Conservation (phyloP, 2,329 filamentous ascomycete genomes). For the Fusarium sp. region DNA sequence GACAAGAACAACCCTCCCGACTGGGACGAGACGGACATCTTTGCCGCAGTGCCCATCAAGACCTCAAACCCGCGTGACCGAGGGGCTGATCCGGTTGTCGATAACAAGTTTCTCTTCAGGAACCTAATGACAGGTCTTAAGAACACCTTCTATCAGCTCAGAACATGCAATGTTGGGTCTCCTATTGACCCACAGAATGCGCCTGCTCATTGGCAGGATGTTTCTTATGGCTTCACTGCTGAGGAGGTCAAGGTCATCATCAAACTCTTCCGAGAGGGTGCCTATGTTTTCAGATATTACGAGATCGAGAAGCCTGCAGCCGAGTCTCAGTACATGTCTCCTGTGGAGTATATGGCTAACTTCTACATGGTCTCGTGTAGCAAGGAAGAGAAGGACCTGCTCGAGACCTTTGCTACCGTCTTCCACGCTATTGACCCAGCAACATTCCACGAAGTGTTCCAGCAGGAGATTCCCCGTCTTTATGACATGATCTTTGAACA, state of each 20-base stretch:
- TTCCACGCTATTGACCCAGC: slow-evolving; percentile 99
- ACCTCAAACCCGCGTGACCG: slow-evolving; percentile 91
- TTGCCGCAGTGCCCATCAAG: slow-evolving; percentile 95
- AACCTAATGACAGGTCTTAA: slow-evolving; percentile 96
- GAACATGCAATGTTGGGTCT: slow-evolving; percentile 83
- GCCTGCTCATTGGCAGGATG: slow-evolving; percentile 92
- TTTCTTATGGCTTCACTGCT: slow-evolving; percentile 95
- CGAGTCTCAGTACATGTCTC: slow-evolving; percentile 81
- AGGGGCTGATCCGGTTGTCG: slow-evolving; percentile 88
- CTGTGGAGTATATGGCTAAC: slow-evolving; percentile 92
- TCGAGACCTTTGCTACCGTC: slow-evolving; percentile 97
- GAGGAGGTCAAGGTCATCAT: slow-evolving; percentile 97
- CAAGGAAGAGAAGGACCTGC: slow-evolving; percentile 95
- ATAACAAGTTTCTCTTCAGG: slow-evolving; percentile 98
- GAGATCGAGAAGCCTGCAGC: slow-evolving; percentile 83
- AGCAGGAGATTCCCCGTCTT: slow-evolving; percentile 94
- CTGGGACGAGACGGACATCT: slow-evolving; percentile 99
- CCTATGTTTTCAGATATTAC: slow-evolving; percentile 97
- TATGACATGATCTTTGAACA: slow-evolving; percentile 99
- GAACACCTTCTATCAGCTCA: slow-evolving; percentile 94
- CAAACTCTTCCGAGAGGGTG: slow-evolving; percentile 96
- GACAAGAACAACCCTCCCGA: slow-evolving; percentile 85
- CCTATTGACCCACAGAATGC: slow-evolving; percentile 81
- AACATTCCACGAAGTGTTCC: slow-evolving; percentile 98
- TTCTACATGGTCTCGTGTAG: slow-evolving; percentile 94